A percentile compares a stretch with the other conserved stretches of the same genome.
Evolutionary conservation across 495 filamentous ascomycete genomes (phyloP).

Genomic region (Tetracladium marchalianum): DNA sequence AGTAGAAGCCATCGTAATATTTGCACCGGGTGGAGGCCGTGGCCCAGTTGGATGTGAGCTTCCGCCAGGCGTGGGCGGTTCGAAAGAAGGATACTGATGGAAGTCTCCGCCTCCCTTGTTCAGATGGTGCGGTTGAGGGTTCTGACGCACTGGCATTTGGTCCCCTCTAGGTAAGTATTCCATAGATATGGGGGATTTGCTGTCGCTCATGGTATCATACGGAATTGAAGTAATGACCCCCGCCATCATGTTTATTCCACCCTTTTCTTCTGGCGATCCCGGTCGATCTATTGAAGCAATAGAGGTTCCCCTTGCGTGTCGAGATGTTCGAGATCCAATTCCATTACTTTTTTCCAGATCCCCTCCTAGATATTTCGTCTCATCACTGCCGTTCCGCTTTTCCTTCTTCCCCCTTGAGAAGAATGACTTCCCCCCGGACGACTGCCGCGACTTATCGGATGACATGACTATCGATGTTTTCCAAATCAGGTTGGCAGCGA

Average conservation of each 20-base stretch:
- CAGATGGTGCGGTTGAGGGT: conserved; percentile 71
- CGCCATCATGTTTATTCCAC: conserved; percentile 62
- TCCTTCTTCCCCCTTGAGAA: conserved; percentile 66
- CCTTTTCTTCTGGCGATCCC: conserved; percentile 33
- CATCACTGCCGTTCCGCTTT: conserved; percentile 44
- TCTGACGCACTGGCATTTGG: conserved; percentile 49
- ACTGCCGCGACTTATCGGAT: conserved; percentile 72
- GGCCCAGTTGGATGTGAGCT: conserved; percentile 54
- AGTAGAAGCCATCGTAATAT: conserved; percentile 58
- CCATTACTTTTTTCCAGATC: conserved; percentile 34
- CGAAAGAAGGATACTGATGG: conserved; percentile 80
- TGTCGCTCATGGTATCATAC: conserved; percentile 68
- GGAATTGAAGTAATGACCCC: conserved; percentile 86
- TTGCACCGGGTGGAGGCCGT: conserved; percentile 58
- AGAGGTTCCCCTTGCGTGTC: conserved; percentile 74
- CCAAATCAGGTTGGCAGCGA: neutral
- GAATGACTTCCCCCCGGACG: conserved; percentile 78
- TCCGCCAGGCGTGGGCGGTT: conserved; percentile 37
- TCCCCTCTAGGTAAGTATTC: conserved; percentile 68
- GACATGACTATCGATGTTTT: conserved; percentile 34
- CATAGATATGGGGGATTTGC: conserved; percentile 59
- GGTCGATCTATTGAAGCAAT: conserved; percentile 61
- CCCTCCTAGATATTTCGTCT: conserved; percentile 34
- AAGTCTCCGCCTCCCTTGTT: conserved; percentile 71
- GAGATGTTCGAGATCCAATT: conserved; percentile 62